Base-by-base conservation (phyloP, 2,329 filamentous ascomycete species). In the Clarireedia paspali region DNA sequence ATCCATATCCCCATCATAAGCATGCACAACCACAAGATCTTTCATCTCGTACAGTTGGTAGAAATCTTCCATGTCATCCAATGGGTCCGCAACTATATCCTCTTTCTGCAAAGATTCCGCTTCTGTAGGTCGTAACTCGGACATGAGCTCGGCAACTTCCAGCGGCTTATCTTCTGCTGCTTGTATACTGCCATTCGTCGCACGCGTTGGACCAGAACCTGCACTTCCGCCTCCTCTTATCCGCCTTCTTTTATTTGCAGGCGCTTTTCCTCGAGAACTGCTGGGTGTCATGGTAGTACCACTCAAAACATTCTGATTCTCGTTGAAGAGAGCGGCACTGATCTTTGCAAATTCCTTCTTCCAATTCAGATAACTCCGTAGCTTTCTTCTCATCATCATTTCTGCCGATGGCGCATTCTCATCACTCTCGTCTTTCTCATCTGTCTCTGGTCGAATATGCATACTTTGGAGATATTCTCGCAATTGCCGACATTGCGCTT, bases 1-100 rank as follows among this genome's bases (percentile, higher is more conserved):
- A 70, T 99, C 94, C 75, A 92, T 87, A 68, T 97, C 94, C 10
- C 91, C 91, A 58, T 96, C 91, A 69, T 96, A 99, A 1, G 94
- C 88, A 70, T 97, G 94, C 17, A 97, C 79, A 42, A 96, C 83
- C 12, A 97, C 79, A 20, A 97, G 76, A 62, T 96, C 89, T 63
- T 89, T 82, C 84, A 95, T 94, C 54, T 95, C 89, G 70, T 92
- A 96, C 34, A 97, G 78, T 70, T 94, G 83, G 69, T 91, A 97
- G 72, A 87, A 94, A 63, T 92, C 87, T 61, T 96, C 91, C 87
- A 94, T 92, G 67, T 95, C 82, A 48, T 95, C 88, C 6, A 96
- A 77, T 1, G 89, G 87, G 70, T 97, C 94, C 5, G 82, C 75
- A 2, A 84, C 77, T 24, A 95, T 78, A 57, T 92, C 88, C 3